Evolutionary conservation across 495 filamentous ascomycete genomes (phyloP).

Genomic region (Penicillium robsamsonii): DNA sequence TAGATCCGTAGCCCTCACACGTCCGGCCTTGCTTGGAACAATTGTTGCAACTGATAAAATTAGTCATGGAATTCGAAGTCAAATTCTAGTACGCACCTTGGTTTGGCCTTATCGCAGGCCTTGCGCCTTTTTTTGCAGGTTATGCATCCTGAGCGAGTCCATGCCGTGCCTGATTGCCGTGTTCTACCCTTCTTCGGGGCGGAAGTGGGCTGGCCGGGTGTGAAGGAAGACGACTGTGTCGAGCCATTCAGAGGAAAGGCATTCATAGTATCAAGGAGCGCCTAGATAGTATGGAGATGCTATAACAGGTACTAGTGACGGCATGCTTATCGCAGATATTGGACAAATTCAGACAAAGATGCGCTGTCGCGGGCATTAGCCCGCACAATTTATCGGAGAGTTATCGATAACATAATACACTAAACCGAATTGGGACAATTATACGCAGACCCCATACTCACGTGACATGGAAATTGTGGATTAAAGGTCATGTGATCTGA

Average conservation of each 20-base stretch:
- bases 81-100: slow-evolving; percentile 27
- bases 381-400: neutral
- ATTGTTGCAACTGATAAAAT: slow-evolving; percentile 36
- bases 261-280: slow-evolving; percentile 16
- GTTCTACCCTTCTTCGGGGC: slow-evolving; percentile 25
- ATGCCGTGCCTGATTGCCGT: slow-evolving; percentile 37
- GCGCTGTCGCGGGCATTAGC: neutral
- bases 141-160: slow-evolving; percentile 45
- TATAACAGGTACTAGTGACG: slow-evolving; percentile 2
- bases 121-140: slow-evolving; percentile 48
- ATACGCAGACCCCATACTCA: neutral
- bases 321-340: slow-evolving; percentile 11
- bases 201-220: slow-evolving; percentile 6
- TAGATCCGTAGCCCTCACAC: slow-evolving; percentile 47
- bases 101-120: slow-evolving; percentile 46
- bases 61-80: neutral
- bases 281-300: neutral
- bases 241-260: slow-evolving; percentile 16
- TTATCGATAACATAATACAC: slow-evolving; percentile 8
- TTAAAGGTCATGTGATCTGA: neutral
- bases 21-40: slow-evolving; percentile 38
- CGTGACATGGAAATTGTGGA: neutral
- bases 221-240: slow-evolving; percentile 5
- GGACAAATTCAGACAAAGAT: slow-evolving; percentile 4
- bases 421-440: slow-evolving; percentile 2